Base-by-base conservation (phyloP, 306 rosid species). In the Cucumis sativus region DNA sequence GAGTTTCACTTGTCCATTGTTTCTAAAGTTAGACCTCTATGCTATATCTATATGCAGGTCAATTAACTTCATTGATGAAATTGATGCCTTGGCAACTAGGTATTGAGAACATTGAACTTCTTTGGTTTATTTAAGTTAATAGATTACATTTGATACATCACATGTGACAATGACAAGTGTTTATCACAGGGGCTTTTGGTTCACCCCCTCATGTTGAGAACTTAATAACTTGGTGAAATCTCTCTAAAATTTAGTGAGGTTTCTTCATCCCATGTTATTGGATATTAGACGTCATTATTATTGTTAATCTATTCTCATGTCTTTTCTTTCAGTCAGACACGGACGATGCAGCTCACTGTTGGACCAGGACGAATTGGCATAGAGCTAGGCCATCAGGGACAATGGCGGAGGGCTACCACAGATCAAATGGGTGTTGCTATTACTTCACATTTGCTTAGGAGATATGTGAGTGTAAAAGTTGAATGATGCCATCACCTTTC, bases 11-110 rank as follows among this genome's bases (percentile, higher is more conserved):
- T 13, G 41, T 66, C 28, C 30, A 40, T 66, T 56, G 66, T 54
- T 52, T 74, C 59, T 79, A 35, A 61, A 77, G 47, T 76, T 14
- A 21, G n/a, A 51, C n/a, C 39, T 25, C 75, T 76, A 70, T 57
- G 21, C 61, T 20, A 41, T 72, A 74, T 78, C 59, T 82, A 67
- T 82, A 67, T 89, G 88, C 97, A 95, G 99, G 97, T 92, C 99
- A 3, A 97, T 95, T 78, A 91, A 92, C 79, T 95, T 95, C 89
- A 87, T 95, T 40, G 99, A 95, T 79, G 99, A 92, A 84, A 95
- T 95, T 70, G 97, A 95, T 82, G 99, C 99, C 47, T 82, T 95
- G 96, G 99, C 99, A 74, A 92, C 97, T 12, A 90, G 95, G 99
- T 90, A 83, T 65, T 60, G n/a, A 14, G 8, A 51, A 21, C 7